Evolutionary conservation across 2,329 filamentous ascomycete species (phyloP), one percentile per base, ranked within the genome.

Genomic region (Didymella lethalis): DNA sequence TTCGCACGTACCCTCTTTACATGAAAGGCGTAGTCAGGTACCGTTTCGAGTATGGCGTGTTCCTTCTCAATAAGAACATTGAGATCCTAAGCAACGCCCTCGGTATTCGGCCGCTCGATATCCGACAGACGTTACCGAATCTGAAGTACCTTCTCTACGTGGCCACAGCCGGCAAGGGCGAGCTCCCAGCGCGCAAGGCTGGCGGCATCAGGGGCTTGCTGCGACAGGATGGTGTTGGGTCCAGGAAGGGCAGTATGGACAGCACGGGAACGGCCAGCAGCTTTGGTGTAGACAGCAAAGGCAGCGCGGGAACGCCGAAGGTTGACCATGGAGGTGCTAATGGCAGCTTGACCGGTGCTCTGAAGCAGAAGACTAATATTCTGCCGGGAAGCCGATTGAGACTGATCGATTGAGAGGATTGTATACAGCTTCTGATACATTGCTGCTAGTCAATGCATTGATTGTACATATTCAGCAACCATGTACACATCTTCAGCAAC

Each of bases 31-130:
- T 86, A 2, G 87, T 92, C 0, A 87, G 93, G 45, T 98, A 94
- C 80, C 88, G 94, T 2, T 98, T 98, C 76, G 94, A 98, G 69
- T 99, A 98, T 75, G 95, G 84, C 11, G 95, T 97, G 73, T 99
- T 98, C 70, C 81, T 98, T n/a, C 84, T 99, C 14, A 98, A 98
- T 80, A 97, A 98, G 78, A 83, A 98, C 72, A 93, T 99, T 55
- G 93, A 98, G 67, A 82, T 88, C 47, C 74, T 90, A 11, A 78
- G 78, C 20, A 85, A 83, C 59, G 79, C 81, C 1, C 88, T 93
- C 64, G 90, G 90, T 0, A 81, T 97, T 12, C 88, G 89, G 46
- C 88, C 96, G 1, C 85, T 97, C 63, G 95, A 99, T 71, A 92
- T 97, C 18, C 86, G 95, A 4, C 92, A 98, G 67, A 96, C 94